These are phyloP conservation scores for Solanum ahanhuiri DNA, from an alignment of 257 asterid species.

Conservation along the genomic window DNA sequence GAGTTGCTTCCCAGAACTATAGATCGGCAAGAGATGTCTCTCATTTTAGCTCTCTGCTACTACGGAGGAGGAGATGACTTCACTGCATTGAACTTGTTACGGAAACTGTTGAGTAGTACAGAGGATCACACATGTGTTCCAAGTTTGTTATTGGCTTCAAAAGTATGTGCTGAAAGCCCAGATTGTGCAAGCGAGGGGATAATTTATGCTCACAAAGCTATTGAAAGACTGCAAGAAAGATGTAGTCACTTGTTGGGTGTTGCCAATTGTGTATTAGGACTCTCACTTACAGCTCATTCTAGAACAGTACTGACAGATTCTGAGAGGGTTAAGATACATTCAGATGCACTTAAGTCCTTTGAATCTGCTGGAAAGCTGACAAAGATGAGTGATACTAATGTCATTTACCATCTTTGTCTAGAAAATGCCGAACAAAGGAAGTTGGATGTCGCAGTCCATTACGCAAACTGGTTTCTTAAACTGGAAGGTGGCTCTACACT, in stretches of 20 bases:
- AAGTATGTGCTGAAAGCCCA: constrained; percentile 43
- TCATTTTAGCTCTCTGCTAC: constrained; percentile 72
- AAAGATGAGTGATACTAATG: constrained; percentile 38
- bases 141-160: constrained; percentile 55
- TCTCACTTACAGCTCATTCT: constrained; percentile 47
- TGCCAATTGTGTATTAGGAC: constrained; percentile 55
- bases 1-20: constrained; percentile 69
- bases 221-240: constrained; percentile 38
- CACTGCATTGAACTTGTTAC: constrained; percentile 54
- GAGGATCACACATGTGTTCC: constrained; percentile 27
- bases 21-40: constrained; percentile 42
- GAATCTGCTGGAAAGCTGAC: constrained; percentile 60
- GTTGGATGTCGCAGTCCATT: constrained; percentile 57
- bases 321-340: constrained; percentile 40
- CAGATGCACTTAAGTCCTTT: constrained; percentile 50
- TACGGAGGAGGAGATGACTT: constrained; percentile 56
- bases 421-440: constrained; percentile 89
- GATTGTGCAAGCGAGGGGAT: constrained; percentile 48
- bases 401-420: constrained; percentile 49
- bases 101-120: constrained; percentile 33
- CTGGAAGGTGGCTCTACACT: constrained; percentile 65
- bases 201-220: constrained; percentile 47
- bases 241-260: constrained; percentile 48
- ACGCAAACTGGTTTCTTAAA: constrained; percentile 41
- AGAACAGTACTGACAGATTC: constrained; percentile 26